phyloP scores from a whole-genome alignment of 2,329 filamentous ascomycete species.

The Arachnopeziza araneosa region DNA sequence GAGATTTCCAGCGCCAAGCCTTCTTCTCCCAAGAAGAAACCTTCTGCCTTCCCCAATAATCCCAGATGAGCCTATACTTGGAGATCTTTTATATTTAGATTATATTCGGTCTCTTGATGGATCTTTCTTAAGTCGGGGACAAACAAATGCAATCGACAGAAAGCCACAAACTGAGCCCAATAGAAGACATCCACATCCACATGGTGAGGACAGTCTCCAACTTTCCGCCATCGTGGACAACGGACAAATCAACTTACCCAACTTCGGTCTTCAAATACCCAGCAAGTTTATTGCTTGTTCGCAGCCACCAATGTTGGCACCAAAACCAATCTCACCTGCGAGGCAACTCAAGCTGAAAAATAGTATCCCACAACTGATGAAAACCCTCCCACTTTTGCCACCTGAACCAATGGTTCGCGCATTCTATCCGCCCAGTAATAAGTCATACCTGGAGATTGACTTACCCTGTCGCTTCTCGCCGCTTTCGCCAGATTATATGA shows the following conservation, averaged over 20 bases:
- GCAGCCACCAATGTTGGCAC: constrained; percentile 28
- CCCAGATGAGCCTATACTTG: constrained; percentile 9
- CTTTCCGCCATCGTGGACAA: neutral
- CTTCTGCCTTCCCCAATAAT: constrained; percentile 18
- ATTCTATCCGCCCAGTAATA: constrained; percentile 1
- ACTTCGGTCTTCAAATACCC: constrained; percentile 19
- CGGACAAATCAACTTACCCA: constrained; percentile 6
- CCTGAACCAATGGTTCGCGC: constrained; percentile 13
- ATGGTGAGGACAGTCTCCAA: neutral
- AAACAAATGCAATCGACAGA: neutral
- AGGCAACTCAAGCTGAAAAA: constrained; percentile 30
- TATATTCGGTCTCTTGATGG: neutral
- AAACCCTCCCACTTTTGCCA: constrained; percentile 29
- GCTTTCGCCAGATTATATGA: constrained; percentile 1
- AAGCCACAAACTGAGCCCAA: neutral
- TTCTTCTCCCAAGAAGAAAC: constrained; percentile 6
- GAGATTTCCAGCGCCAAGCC: neutral
- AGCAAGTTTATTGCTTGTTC: constrained; percentile 20
- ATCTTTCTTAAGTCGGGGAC: neutral
- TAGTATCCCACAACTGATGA: constrained; percentile 31
- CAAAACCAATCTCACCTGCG: constrained; percentile 31
- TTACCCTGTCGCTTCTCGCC: constrained; percentile 11
- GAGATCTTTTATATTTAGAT: neutral
- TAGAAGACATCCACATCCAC: neutral
- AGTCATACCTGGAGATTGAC: neutral